Base-by-base conservation (phyloP, 2,329 filamentous ascomycete genomes). In the Ceratocystis alfenasii region DNA sequence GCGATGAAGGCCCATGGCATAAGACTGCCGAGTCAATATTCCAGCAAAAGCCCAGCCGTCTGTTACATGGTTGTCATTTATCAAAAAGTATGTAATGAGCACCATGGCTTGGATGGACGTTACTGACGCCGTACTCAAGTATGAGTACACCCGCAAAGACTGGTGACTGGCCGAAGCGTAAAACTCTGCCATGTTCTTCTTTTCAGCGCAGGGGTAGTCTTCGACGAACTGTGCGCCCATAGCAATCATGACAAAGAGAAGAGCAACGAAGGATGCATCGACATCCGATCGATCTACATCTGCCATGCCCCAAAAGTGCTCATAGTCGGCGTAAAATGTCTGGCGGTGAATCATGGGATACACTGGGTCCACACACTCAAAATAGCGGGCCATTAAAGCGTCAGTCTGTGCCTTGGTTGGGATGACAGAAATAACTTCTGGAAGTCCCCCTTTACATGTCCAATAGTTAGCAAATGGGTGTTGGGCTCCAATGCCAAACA, bases 391-490 rank as follows among this genome's bases (percentile, higher is more conserved):
- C 45, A 87, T 74, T 12, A 92, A 77, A 48, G 89, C 85, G 70
- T 92, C 87, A 64, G 87, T 87, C 73, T 91, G 88, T 7, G 86
- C 76, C 75, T 89, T 91, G 66, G 86, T 86, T 0, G 89, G 89
- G 12, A 93, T 77, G 2, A 91, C 87, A 1, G 83, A 84, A 55
- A 91, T 84, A 5, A 91, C 87, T 74, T 93, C 89, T 7, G 83
- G 79, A 20, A 93, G 76, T 0, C 88, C 88, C 61, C 89, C 88
- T 68, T 86, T 82, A 71, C 86, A 89, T 2, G 88, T 92, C 89
- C 89, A 93, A 74, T 92, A 92, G 72, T 92, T 92, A 71, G 87
- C 85, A 72, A 91, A 91, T 0, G 87, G 88, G 72, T 90, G 87
- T 72, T 90, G 87, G 0, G 86, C 85, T 15, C 87, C 88, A 69